These are phyloP conservation scores for Rehmannia glutinosa DNA, from an alignment of 257 asterid species.

Conservation along the genomic window DNA sequence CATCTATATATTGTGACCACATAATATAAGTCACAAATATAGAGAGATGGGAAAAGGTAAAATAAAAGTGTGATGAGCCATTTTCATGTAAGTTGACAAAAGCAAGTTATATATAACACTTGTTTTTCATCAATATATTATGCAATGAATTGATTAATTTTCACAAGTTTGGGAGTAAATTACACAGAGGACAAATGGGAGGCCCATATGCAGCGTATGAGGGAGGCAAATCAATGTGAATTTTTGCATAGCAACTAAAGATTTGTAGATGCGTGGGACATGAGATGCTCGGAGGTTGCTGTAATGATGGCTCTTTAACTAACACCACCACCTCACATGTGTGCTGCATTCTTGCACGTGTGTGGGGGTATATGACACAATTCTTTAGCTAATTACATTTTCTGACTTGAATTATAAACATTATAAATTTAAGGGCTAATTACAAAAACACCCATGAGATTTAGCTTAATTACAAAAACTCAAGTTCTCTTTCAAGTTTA, in stretches of 20 bases:
- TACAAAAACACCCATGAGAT: too few species aligned
- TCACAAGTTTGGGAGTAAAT: background rate
- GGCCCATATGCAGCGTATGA: slow-evolving; percentile 28
- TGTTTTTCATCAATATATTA: too few species aligned
- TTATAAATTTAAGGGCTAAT: too few species aligned
- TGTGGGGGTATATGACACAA: slow-evolving; percentile 7
- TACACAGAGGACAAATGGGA: slow-evolving; percentile 15
- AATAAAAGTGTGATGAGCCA: background rate
- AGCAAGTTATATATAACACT: background rate
- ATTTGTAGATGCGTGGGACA: slow-evolving; percentile 32
- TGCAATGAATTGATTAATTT: too few species aligned
- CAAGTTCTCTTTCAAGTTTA: too few species aligned
- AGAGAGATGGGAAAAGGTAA: background rate
- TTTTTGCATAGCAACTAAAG: background rate
- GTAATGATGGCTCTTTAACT: slow-evolving; percentile 1
- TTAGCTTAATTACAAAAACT: too few species aligned
- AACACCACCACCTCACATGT: slow-evolving; percentile 31
- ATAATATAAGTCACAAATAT: background rate
- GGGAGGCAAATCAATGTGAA: slow-evolving; percentile 34
- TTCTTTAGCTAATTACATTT: background rate
- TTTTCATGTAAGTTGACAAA: slow-evolving; percentile 16
- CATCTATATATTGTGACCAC: slow-evolving; percentile 10
- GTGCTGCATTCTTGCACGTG: slow-evolving; percentile 21
- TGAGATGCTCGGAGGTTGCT: slow-evolving; percentile 8
- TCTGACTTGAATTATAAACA: background rate